Conservation (phyloP, 2,329 filamentous ascomycete genomes). For the Trichocomaceae sp. region DNA sequence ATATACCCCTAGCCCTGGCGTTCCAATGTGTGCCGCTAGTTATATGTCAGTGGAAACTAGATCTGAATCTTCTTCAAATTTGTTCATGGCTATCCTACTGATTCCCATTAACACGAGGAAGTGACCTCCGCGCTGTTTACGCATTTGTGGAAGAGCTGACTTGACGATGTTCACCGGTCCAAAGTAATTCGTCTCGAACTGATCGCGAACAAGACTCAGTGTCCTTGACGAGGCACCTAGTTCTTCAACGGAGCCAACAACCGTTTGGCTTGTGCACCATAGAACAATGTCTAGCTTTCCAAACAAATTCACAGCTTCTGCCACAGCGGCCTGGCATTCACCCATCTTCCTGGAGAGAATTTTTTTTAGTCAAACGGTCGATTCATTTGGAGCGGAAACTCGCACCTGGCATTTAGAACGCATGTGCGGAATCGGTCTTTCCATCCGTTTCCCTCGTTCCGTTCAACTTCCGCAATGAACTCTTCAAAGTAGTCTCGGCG, state of each 20-base stretch:
- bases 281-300: constrained; percentile 83
- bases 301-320: constrained; percentile 77
- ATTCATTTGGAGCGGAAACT: constrained; percentile 2
- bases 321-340: constrained; percentile 78
- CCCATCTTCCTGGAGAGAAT: constrained; percentile 45
- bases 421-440: constrained; percentile 64
- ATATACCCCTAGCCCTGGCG: constrained; percentile 83
- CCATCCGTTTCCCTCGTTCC: constrained; percentile 67
- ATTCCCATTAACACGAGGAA: constrained; percentile 85
- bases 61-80: not conserved
- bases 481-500: constrained; percentile 73
- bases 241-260: constrained; percentile 89
- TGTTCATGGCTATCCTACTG: constrained; percentile 38
- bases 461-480: constrained; percentile 58
- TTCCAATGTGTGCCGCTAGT: constrained; percentile 75
- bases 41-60: not conserved
- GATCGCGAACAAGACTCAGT: constrained; percentile 73
- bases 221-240: constrained; percentile 66
- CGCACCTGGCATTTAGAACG: constrained; percentile 51
- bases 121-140: constrained; percentile 75
- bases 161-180: constrained; percentile 95
- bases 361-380: not conserved
- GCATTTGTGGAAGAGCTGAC: constrained; percentile 71
- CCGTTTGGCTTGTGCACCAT: constrained; percentile 81
- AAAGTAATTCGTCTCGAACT: constrained; percentile 94